Evolutionary conservation across 192 early-diverging fungal genomes (phyloP).

Genomic region (Lobosporangium transversale): DNA sequence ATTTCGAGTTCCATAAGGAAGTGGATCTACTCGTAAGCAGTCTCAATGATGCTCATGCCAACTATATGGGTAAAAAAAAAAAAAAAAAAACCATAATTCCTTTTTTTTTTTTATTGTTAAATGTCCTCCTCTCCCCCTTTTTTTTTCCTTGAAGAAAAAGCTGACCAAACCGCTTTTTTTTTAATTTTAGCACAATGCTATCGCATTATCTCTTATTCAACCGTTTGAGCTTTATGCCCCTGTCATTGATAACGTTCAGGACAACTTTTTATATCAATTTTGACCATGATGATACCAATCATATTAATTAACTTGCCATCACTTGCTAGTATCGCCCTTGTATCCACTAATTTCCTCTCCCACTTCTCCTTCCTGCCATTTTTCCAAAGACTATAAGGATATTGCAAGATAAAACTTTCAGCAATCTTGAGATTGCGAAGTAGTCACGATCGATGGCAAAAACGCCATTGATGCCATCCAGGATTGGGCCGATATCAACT

Average conservation of each 20-base stretch:
- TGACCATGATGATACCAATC: too few relatives aligned
- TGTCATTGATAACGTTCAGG: slow-evolving; percentile 31
- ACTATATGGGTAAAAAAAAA: slow-evolving; percentile 37
- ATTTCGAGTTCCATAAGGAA: slow-evolving; percentile 32
- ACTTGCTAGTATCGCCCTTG: too few relatives aligned
- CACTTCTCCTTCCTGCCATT: too few relatives aligned
- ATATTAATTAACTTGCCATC: too few relatives aligned
- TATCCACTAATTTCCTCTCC: too few relatives aligned
- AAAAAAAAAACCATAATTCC: too few relatives aligned
- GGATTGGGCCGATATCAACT: slow-evolving; percentile 16
- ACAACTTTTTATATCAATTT: too few relatives aligned
- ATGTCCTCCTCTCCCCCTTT: too few relatives aligned
- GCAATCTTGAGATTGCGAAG: slow-evolving; percentile 26
- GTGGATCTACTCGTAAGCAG: slow-evolving; percentile 22
- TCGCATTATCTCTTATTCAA: slow-evolving; percentile 34
- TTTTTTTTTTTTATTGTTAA: too few relatives aligned
- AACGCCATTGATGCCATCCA: slow-evolving; percentile 37
- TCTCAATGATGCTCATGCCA: slow-evolving; percentile 45
- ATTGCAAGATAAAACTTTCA: background rate
- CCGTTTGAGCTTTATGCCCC: slow-evolving; percentile 46
- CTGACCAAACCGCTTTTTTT: slow-evolving; percentile 8
- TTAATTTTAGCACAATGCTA: slow-evolving; percentile 27
- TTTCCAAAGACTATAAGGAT: slow-evolving; percentile 42
- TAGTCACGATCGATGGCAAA: slow-evolving; percentile 26
- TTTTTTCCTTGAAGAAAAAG: too few relatives aligned